Base-by-base conservation (phyloP, 306 rosid genomes). In the Casuarina equisetifolia region DNA sequence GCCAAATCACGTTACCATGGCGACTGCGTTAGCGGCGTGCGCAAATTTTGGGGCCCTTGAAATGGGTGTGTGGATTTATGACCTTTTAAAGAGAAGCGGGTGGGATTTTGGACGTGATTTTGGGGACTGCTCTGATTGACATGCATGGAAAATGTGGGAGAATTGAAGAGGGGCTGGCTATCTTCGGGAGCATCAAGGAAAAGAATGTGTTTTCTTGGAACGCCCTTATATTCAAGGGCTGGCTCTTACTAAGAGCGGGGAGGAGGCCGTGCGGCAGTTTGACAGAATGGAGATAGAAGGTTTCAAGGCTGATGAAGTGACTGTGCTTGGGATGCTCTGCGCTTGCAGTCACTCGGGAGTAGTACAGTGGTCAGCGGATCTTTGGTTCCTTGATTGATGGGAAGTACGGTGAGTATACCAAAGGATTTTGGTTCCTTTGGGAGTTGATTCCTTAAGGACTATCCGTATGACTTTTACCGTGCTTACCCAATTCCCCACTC, bases 291-390 rank as follows among this genome's bases (percentile, higher is more conserved):
- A 86, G 51, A 43, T 84, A 32, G 91, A 83, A 48, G 89, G 96
- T 35, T 39, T 90, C 38, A 76, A 73, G 38, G 80, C 84, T 0
- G 96, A 94, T 80, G 80, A 81, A 36, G 96, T 88, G 61, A 91
- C 98, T 74, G 76, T 94, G 74, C 46, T 94, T 44, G 85, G 82
- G 4, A 89, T 94, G 52, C 81, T 92, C 15, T 81, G 90, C 51
- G 96, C 96, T 44, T 94, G 98, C 62, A 88, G 91, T 80, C 94
- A 94, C 82, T 80, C 96, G 0, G 97, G 96, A 48, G 74, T 94
- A 80, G 89, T 88, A 88, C 9, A 66, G 16, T 12, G 96, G 96
- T 19, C 70, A 81, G 69, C 74, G 71, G 74, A 89, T 91, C 43
- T 91, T 90, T 64, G 7, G 72, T n/a, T 79, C 80, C 40, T 74